Base-by-base conservation (phyloP, 2,329 filamentous ascomycete species). In the Aspergillus aculeatus region DNA sequence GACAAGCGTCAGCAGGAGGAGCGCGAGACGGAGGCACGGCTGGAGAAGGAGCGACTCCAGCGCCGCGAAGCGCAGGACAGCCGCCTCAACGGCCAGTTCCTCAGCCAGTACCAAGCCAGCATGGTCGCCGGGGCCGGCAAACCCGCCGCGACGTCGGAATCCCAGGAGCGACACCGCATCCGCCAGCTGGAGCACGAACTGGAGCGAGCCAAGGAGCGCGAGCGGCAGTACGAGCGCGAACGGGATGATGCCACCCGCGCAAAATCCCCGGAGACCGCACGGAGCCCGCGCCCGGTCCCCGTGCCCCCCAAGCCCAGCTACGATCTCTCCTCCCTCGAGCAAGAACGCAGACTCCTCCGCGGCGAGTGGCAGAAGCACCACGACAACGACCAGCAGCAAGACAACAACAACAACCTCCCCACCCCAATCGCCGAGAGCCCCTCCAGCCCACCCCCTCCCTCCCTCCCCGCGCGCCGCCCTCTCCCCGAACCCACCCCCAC, bases 61-160 rank as follows among this genome's bases (percentile, higher is more conserved):
- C 81, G 85, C 58, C 83, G 85, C 62, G 82, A 80, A 24, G 80
- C 79, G 62, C 88, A 85, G 69, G 88, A 92, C 67, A 82, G 83
- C 41, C 85, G 88, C 62, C 81, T 96, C 23, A 89, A 88, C 61
- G 92, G 92, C 2, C 92, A 96, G 71, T 93, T 89, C 68, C 83
- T 96, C 54, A 94, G 90, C 70, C 90, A 96, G 71, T 96, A 96
- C 72, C 89, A 91, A 73, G 86, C 88, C 21, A 88, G 91, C 66
- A 86, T 90, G 71, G 74, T 26, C 26, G 26, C 81, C 62, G 70
- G 75, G 56, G 66, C 70, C 67, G 69, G 67, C 72, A 53, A 35
- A 16, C 76, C 60, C 71, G 77, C 69, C 23, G 76, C 70, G 21
- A 75, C 81, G 38, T 41, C 38, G 56, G 83, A 77, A 61, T 80